phyloP scores from a whole-genome alignment of 2,329 filamentous ascomycete genomes.

The Pseudogymnoascus sp. region DNA sequence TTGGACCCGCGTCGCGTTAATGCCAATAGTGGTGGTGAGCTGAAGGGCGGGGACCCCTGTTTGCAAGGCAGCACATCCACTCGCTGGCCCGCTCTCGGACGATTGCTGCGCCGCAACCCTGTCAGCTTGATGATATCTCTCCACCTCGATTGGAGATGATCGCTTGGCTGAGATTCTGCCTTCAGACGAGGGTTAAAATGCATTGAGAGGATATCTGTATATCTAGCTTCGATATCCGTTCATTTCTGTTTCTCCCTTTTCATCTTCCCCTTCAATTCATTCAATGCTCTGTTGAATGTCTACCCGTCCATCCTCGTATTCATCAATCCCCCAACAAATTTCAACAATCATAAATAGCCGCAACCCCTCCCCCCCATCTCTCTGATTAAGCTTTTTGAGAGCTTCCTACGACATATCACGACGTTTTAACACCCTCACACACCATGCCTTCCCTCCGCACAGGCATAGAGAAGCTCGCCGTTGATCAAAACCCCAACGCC shows the following conservation, averaged over 20 bases:
- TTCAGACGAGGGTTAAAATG: background rate
- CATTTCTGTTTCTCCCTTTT: background rate
- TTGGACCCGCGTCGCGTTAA: background rate
- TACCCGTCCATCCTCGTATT: background rate
- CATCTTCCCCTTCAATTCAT: background rate
- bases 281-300: background rate
- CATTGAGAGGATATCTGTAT: background rate
- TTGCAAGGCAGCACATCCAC: constrained; percentile 1
- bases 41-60: background rate
- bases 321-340: background rate
- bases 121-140: background rate
- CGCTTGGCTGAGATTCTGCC: background rate
- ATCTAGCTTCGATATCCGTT: constrained; percentile 1
- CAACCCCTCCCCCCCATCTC: background rate
- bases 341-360: background rate
- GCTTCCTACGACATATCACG: background rate
- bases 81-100: background rate
- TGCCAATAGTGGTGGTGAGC: background rate
- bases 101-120: background rate
- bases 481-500: background rate
- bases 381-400: background rate
- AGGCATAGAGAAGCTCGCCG: background rate
- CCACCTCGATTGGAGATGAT: background rate
- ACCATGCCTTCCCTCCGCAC: background rate
- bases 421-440: background rate